Conservation (phyloP, 2,329 filamentous ascomycete species). For the Neonectria magnoliae region DNA sequence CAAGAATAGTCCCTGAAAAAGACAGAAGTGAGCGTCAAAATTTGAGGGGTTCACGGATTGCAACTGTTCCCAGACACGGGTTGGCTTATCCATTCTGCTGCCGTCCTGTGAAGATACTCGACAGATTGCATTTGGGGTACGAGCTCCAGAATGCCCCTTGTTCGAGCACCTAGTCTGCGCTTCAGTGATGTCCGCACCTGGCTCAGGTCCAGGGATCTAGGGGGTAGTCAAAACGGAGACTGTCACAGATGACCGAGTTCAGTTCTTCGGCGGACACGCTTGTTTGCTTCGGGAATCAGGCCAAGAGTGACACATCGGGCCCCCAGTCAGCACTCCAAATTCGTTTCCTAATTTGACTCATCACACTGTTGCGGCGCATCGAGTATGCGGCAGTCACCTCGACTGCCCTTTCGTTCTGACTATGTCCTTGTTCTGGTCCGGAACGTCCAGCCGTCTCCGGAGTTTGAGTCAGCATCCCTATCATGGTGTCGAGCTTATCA, state of each 20-base stretch:
- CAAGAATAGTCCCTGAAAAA: constrained; percentile 12
- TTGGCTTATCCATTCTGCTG: constrained; percentile 11
- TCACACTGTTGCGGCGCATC: background rate
- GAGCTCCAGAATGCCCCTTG: constrained; percentile 16
- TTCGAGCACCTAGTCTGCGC: constrained; percentile 5
- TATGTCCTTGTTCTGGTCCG: background rate
- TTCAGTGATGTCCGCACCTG: constrained; percentile 1
- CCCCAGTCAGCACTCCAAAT: constrained; percentile 3
- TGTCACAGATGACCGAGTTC: background rate
- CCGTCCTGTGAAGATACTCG: constrained; percentile 13
- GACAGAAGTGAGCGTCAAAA: constrained; percentile 10
- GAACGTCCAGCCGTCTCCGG: background rate
- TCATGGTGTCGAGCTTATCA: constrained; percentile 13
- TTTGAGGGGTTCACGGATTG: background rate
- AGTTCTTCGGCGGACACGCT: background rate
- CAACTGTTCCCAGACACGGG: constrained; percentile 1
- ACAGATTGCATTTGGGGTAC: background rate
- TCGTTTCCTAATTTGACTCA: background rate
- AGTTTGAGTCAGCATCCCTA: background rate
- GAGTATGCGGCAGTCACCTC: constrained; percentile 1
- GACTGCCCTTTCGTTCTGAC: background rate
- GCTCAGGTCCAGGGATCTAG: background rate
- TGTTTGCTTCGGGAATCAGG: constrained; percentile 1
- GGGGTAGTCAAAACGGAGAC: background rate
- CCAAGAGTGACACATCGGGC: background rate